These are phyloP conservation scores for Myxozyma udenii DNA, from an alignment of 805 yeast species.

Conservation along the genomic window DNA sequence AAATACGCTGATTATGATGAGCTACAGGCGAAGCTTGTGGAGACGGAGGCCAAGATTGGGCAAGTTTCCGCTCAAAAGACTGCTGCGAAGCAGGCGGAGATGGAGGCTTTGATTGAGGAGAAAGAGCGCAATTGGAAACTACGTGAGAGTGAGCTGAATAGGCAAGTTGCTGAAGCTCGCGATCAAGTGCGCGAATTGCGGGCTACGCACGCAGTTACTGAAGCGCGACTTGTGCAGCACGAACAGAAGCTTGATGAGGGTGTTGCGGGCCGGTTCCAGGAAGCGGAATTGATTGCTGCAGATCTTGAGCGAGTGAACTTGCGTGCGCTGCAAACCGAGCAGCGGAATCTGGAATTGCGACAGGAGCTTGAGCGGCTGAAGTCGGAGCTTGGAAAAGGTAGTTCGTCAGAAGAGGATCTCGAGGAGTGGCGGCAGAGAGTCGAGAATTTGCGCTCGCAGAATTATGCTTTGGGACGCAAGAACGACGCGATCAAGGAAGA, in stretches of 20 bases:
- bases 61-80: constrained; percentile 54
- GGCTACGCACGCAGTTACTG: constrained; percentile 61
- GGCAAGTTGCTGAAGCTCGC: constrained; percentile 52
- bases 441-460: constrained; percentile 48
- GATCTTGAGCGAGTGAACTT: constrained; percentile 71
- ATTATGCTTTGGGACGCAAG: constrained; percentile 22
- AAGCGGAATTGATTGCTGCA: constrained; percentile 63
- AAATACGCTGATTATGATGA: constrained; percentile 75
- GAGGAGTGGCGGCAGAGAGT: constrained; percentile 45
- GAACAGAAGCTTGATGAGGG: constrained; percentile 28
- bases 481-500: constrained; percentile 20
- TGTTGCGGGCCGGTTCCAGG: constrained; percentile 36
- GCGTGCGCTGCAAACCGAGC: constrained; percentile 67
- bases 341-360: constrained; percentile 71
- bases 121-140: constrained; percentile 65
- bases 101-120: constrained; percentile 66
- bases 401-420: constrained; percentile 30
- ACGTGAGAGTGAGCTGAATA: constrained; percentile 52
- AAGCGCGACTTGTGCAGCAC: constrained; percentile 46
- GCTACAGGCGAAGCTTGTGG: constrained; percentile 58
- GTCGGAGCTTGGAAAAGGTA: constrained; percentile 31
- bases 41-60: constrained; percentile 59
- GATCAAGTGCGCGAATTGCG: constrained; percentile 62
- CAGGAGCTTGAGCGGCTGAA: constrained; percentile 54
- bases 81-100: constrained; percentile 70